Conservation (phyloP, 352 stramenopile genomes). For the Pythium rhizo-oryzae region DNA sequence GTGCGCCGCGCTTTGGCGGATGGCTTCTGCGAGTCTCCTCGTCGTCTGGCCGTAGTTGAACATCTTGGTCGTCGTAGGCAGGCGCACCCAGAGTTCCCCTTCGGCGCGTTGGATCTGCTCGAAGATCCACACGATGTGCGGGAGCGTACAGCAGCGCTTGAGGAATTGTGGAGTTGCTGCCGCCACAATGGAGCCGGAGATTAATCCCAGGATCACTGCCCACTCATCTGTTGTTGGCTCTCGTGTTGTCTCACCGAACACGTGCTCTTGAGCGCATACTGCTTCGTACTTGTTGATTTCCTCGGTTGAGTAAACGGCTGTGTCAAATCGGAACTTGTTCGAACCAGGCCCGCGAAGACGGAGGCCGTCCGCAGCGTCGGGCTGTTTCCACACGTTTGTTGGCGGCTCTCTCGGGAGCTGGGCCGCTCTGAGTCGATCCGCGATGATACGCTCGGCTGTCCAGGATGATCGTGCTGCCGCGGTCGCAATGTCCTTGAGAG, state of each 20-base stretch:
- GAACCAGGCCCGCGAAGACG: not conserved
- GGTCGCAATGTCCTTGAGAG: not conserved
- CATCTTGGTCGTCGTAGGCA: constrained; percentile 4
- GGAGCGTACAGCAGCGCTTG: constrained; percentile 9
- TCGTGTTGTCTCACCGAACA: no score
- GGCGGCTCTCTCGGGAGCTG: not conserved
- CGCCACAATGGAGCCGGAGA: constrained; percentile 10
- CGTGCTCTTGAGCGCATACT: constrained; percentile 4
- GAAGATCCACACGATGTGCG: constrained; percentile 4
- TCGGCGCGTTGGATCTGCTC: constrained; percentile 4
- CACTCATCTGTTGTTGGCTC: no score
- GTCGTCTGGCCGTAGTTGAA: constrained; percentile 14
- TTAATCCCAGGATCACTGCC: constrained; percentile 10
- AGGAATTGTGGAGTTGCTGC: constrained; percentile 12
- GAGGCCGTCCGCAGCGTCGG: not conserved
- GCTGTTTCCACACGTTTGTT: not conserved
- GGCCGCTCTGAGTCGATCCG: not conserved
- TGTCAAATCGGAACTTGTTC: constrained; percentile 7
- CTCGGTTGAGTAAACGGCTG: not conserved
- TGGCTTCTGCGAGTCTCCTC: not conserved
- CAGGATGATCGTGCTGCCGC: not conserved
- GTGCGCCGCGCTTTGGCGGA: not conserved
- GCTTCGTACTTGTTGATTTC: not conserved
- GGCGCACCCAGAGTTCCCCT: constrained; percentile 10
- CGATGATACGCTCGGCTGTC: not conserved